A percentile compares a stretch with the other conserved stretches of the same genome.
Conservation (phyloP, 371 early-diverging fungal species). For the Mortierella polycephala region DNA sequence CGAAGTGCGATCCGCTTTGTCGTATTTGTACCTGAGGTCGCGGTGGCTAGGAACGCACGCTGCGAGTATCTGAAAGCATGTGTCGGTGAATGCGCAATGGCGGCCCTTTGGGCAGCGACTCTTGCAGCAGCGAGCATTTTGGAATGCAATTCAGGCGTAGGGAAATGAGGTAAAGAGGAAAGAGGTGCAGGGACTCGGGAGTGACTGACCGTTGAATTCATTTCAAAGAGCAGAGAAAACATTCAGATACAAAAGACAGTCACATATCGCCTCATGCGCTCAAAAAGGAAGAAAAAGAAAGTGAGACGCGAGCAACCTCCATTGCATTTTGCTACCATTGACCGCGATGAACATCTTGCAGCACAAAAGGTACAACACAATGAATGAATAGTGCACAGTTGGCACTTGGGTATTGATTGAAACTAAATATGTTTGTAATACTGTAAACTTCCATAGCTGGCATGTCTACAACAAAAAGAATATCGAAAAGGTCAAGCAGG, state of each 20-base stretch:
- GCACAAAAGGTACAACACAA: constrained; percentile 68
- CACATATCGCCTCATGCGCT: too few relatives aligned
- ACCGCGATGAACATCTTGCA: constrained; percentile 72
- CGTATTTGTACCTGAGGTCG: constrained; percentile 14
- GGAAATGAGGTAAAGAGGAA: background rate
- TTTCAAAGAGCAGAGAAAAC: too few relatives aligned
- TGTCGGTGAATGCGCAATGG: constrained; percentile 7
- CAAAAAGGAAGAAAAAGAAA: background rate
- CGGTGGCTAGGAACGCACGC: constrained; percentile 35
- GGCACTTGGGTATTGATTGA: too few relatives aligned
- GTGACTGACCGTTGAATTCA: too few relatives aligned
- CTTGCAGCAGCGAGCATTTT: constrained; percentile 53
- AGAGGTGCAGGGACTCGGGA: background rate
- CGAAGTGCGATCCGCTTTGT: constrained; percentile 2
- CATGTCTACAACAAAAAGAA: constrained; percentile 83
- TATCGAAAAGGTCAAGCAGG: constrained; percentile 71
- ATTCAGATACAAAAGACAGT: too few relatives aligned
- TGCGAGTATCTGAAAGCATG: constrained; percentile 28
- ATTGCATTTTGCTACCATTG: background rate
- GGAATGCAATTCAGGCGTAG: constrained; percentile 4
- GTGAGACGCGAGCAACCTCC: background rate
- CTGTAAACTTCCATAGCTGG: constrained; percentile 60
- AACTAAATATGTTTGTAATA: background rate
- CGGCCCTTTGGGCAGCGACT: constrained; percentile 27
- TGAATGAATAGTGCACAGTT: too few relatives aligned